Conservation (phyloP, 2,329 filamentous ascomycete species). For the Botrytis hyacinthi region DNA sequence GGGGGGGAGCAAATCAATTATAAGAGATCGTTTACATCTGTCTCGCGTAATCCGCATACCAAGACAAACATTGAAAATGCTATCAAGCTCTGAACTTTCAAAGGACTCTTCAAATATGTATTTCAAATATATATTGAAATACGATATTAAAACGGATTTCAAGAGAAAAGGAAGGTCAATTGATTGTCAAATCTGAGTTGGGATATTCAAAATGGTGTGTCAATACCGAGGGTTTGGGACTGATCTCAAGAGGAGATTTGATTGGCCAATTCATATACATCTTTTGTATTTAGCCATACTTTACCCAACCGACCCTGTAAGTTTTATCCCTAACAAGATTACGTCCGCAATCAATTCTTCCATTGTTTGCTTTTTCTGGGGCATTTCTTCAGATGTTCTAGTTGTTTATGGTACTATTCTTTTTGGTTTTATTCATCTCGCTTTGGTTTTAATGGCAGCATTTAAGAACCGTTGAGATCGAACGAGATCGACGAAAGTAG, state of each 20-base stretch:
- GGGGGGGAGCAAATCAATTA: not conserved
- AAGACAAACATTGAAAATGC: not conserved
- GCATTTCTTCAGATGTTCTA: not conserved
- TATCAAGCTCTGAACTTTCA: not conserved
- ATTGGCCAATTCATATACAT: not conserved
- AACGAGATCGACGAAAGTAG: not conserved
- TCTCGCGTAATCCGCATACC: not conserved
- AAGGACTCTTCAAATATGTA: not conserved
- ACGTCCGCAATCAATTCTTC: not conserved
- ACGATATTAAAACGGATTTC: not conserved
- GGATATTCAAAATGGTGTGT: not conserved
- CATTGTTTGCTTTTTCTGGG: not conserved
- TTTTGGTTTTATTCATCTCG: not conserved
- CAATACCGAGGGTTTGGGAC: not conserved
- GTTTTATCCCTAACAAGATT: not conserved
- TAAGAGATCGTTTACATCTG: not conserved
- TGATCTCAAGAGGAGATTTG: not conserved
- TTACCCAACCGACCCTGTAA: conserved; percentile 18
- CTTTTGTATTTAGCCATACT: not conserved
- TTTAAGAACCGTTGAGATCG: not conserved
- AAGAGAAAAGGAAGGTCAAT: not conserved
- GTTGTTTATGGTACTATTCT: not conserved
- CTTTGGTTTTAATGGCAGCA: not conserved
- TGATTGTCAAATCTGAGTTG: not conserved
- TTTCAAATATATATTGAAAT: not conserved